A percentile compares a stretch with the other conserved stretches of the same genome.
phyloP scores from a whole-genome alignment of 1,139 yeast genomes.

The Hansenula lynferdii region DNA sequence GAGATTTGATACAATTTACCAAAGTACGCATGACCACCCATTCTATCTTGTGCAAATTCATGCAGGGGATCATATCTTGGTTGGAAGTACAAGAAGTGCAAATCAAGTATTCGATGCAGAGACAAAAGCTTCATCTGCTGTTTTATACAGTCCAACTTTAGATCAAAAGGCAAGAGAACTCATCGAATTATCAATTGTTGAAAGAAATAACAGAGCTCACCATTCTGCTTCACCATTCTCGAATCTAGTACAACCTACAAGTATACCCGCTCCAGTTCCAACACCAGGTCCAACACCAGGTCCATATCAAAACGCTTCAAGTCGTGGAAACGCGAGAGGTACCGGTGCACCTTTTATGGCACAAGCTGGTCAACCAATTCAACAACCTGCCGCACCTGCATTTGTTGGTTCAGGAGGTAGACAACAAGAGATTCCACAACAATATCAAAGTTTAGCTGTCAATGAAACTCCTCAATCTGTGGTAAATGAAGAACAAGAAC shows the following conservation, averaged over 20 bases:
- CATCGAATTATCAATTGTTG: not conserved
- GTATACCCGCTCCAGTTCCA: no score
- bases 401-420: not conserved
- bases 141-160: conserved; percentile 1
- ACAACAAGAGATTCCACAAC: not conserved
- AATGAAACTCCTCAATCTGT: not conserved
- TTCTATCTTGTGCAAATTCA: conserved; percentile 5
- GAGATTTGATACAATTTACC: conserved; percentile 1
- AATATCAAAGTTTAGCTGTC: not conserved
- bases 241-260: no score
- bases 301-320: no score
- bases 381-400: no score
- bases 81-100: conserved; percentile 9
- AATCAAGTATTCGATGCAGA: conserved; percentile 9
- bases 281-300: no score
- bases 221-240: not conserved
- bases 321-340: no score
- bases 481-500: not conserved
- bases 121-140: conserved; percentile 5
- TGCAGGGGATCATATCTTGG: not conserved
- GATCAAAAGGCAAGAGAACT: conserved; percentile 1
- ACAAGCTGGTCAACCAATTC: no score
- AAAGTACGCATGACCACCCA: conserved; percentile 1
- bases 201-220: not conserved
- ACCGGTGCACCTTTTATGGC: no score